phyloP scores from a whole-genome alignment of 1,284 basidiomycete species.

The Sphaerobolus stellatus region DNA sequence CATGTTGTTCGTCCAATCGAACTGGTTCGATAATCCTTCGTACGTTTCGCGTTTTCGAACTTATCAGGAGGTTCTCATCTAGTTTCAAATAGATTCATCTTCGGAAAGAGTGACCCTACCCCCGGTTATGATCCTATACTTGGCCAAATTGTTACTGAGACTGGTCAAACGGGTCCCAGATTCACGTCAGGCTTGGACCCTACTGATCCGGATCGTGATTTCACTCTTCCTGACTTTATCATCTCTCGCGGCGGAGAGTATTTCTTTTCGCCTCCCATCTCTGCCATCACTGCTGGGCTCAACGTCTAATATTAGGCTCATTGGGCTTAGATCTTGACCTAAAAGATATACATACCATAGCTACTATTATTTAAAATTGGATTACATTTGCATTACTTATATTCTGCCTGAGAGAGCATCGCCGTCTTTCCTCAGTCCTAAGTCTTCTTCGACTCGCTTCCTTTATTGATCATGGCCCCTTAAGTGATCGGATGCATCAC shows the following conservation, averaged over 20 bases:
- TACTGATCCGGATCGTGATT: not conserved
- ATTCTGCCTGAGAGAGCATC: no score
- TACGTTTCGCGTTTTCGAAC: not conserved
- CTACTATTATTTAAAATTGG: no score
- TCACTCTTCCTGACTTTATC: not conserved
- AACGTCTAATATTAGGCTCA: no score
- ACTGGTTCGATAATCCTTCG: slow-evolving; percentile 32
- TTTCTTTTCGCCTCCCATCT: not conserved
- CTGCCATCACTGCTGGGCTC: not conserved
- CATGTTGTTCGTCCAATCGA: slow-evolving; percentile 49
- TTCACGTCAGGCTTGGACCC: not conserved
- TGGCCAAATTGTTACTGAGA: not conserved
- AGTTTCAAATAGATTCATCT: not conserved
- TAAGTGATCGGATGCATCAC: no score
- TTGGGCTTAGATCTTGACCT: no score
- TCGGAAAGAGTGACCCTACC: not conserved
- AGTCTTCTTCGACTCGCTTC: no score
- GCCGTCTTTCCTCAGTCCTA: no score
- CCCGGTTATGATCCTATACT: not conserved
- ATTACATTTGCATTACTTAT: no score
- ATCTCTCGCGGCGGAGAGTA: not conserved
- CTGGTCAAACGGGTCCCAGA: not conserved
- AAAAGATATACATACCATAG: no score
- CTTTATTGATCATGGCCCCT: no score
- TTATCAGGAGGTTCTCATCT: not conserved